Evolutionary conservation across 169 alveolate species (phyloP).

Genomic region (Ichthyophthirius multifiliis): DNA sequence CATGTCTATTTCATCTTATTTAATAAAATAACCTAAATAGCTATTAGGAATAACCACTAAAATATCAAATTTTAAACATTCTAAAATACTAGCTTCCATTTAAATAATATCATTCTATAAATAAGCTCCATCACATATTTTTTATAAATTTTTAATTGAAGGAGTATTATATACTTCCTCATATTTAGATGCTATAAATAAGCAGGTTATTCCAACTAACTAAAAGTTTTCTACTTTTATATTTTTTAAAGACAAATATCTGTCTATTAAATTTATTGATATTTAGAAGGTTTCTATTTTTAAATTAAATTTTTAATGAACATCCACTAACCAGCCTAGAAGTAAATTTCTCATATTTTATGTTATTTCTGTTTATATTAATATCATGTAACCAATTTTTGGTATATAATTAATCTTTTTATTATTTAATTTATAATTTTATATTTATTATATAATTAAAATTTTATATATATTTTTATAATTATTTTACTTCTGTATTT

Average conservation of each 20-base stretch:
- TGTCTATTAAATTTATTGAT: slow-evolving; percentile 70
- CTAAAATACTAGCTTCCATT: slow-evolving; percentile 64
- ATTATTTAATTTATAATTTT: too few species aligned
- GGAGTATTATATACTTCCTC: slow-evolving; percentile 85
- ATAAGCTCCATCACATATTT: slow-evolving; percentile 81
- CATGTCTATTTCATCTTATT: slow-evolving; percentile 43
- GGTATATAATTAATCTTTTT: neutral
- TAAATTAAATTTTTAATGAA: slow-evolving; percentile 68
- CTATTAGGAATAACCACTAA: slow-evolving; percentile 49
- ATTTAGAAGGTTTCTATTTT: slow-evolving; percentile 71
- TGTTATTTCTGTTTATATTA: slow-evolving; percentile 56
- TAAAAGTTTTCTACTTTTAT: slow-evolving; percentile 56
- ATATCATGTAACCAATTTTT: neutral
- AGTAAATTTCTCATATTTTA: slow-evolving; percentile 78
- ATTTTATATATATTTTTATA: too few species aligned
- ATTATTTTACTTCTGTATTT: too few species aligned
- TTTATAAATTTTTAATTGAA: slow-evolving; percentile 71
- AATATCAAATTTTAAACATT: slow-evolving; percentile 47
- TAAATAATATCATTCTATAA: slow-evolving; percentile 61
- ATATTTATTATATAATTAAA: too few species aligned
- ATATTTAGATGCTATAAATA: slow-evolving; percentile 81
- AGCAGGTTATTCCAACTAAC: slow-evolving; percentile 75
- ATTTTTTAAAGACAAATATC: slow-evolving; percentile 52
- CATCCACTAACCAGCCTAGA: slow-evolving; percentile 81
- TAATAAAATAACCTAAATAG: slow-evolving; percentile 61